phyloP scores from a whole-genome alignment of 2,329 filamentous ascomycete genomes.

The Neofusicoccum laricinum region DNA sequence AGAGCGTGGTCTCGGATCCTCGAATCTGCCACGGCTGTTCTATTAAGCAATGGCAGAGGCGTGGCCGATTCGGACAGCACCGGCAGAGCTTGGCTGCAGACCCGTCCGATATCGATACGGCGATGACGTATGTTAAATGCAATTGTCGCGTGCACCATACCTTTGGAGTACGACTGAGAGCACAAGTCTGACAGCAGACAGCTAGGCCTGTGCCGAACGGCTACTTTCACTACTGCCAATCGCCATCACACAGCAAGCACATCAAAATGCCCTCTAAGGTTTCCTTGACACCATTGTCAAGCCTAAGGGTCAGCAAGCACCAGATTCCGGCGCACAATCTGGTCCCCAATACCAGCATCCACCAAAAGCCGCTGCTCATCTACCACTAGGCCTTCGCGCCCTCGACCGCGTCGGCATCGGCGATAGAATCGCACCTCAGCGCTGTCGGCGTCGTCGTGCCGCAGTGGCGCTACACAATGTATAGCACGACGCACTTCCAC shows the following conservation, averaged over 20 bases:
- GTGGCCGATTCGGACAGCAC: not conserved
- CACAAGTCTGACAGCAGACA: not conserved
- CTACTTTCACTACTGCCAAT: not conserved
- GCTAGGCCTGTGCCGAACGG: not conserved
- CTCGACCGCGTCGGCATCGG: conserved; percentile 40
- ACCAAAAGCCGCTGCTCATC: conserved; percentile 62
- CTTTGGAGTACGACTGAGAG: not conserved
- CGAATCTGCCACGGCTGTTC: too few relatives aligned
- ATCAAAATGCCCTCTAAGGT: conserved; percentile 18
- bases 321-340: conserved; percentile 56
- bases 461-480: conserved; percentile 70
- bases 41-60: not conserved
- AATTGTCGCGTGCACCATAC: not conserved
- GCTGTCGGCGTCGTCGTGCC: conserved; percentile 55
- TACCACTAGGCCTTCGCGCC: conserved; percentile 60
- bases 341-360: conserved; percentile 64
- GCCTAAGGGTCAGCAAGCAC: conserved; percentile 57
- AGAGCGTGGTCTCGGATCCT: not conserved
- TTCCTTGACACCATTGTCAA: conserved; percentile 43
- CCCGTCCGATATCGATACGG: conserved; percentile 11
- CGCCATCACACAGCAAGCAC: not conserved
- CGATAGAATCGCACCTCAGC: conserved; percentile 57
- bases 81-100: not conserved
- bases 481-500: conserved; percentile 64
- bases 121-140: conserved; percentile 7